Conservation (phyloP, 805 yeast species). For the Soucietia sequanensis region DNA sequence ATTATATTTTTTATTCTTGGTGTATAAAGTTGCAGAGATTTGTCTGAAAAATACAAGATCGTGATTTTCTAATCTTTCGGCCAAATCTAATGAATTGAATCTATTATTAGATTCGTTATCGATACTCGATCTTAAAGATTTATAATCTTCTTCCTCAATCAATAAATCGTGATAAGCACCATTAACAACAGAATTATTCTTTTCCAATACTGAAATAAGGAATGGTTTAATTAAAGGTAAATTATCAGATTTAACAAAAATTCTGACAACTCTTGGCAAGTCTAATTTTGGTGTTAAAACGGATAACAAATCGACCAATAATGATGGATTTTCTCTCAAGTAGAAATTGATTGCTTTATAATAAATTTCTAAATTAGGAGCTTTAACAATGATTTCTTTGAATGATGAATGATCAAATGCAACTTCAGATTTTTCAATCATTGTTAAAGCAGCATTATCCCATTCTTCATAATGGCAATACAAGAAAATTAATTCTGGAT, state of each 20-base stretch:
- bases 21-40: slow-evolving; percentile 90
- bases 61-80: slow-evolving; percentile 90
- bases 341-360: slow-evolving; percentile 97
- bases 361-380: slow-evolving; percentile 92
- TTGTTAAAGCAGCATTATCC: slow-evolving; percentile 96
- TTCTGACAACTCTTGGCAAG: slow-evolving; percentile 89
- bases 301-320: slow-evolving; percentile 80
- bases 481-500: slow-evolving; percentile 94
- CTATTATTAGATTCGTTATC: slow-evolving; percentile 78
- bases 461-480: slow-evolving; percentile 99
- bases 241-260: slow-evolving; percentile 93
- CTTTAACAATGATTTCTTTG: slow-evolving; percentile 93
- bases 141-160: slow-evolving; percentile 95
- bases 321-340: slow-evolving; percentile 86
- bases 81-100: slow-evolving; percentile 89
- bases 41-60: slow-evolving; percentile 90
- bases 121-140: slow-evolving; percentile 80
- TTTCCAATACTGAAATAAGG: slow-evolving; percentile 84
- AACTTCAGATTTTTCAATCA: slow-evolving; percentile 92
- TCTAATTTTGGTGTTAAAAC: slow-evolving; percentile 88
- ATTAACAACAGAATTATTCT: slow-evolving; percentile 88
- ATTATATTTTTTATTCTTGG: slow-evolving; percentile 90
- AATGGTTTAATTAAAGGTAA: slow-evolving; percentile 95
- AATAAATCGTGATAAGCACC: slow-evolving; percentile 92
- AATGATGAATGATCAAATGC: slow-evolving; percentile 92